A percentile compares a stretch with the other conserved stretches of the same genome.
These are phyloP conservation scores for Cryptococcus sp. DNA, from an alignment of 1,284 basidiomycete genomes.

Conservation along the genomic window DNA sequence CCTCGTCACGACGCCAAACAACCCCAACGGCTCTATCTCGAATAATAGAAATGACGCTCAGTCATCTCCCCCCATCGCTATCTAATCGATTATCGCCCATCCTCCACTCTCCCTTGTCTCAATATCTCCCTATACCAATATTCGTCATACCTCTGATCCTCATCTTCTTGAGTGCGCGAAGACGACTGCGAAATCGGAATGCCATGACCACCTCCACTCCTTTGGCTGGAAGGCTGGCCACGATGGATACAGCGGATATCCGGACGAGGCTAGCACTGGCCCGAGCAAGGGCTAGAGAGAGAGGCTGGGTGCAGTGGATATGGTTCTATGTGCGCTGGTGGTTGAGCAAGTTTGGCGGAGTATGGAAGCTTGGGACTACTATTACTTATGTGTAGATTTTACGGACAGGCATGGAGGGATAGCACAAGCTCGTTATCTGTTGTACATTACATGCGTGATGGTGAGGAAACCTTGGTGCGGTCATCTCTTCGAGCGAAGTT, in stretches of 20 bases:
- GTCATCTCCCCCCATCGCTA: too few species aligned
- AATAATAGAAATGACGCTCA: too few species aligned
- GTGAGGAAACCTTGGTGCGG: neutral
- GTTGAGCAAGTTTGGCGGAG: conserved; percentile 40
- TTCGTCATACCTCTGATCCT: conserved; percentile 15
- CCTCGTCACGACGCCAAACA: too few species aligned
- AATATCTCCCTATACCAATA: too few species aligned
- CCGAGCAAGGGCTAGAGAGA: conserved; percentile 6
- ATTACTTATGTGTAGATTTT: conserved; percentile 44
- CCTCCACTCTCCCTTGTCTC: neutral
- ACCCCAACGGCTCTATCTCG: too few species aligned
- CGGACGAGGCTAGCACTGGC: conserved; percentile 17
- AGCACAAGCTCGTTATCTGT: neutral
- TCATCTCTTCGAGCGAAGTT: neutral
- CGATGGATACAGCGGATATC: neutral
- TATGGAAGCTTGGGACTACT: conserved; percentile 50
- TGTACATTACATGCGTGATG: neutral
- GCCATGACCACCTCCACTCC: neutral
- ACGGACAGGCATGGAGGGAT: too few species aligned
- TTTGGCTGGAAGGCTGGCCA: neutral
- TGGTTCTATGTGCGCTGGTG: conserved; percentile 43
- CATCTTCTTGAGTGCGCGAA: conserved; percentile 5
- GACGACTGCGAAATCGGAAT: conserved; percentile 5
- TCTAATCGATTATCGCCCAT: too few species aligned
- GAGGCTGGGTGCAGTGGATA: conserved; percentile 33